phyloP scores from a whole-genome alignment of 148 eudicot genomes.

The Rhododendron kiyosumense region DNA sequence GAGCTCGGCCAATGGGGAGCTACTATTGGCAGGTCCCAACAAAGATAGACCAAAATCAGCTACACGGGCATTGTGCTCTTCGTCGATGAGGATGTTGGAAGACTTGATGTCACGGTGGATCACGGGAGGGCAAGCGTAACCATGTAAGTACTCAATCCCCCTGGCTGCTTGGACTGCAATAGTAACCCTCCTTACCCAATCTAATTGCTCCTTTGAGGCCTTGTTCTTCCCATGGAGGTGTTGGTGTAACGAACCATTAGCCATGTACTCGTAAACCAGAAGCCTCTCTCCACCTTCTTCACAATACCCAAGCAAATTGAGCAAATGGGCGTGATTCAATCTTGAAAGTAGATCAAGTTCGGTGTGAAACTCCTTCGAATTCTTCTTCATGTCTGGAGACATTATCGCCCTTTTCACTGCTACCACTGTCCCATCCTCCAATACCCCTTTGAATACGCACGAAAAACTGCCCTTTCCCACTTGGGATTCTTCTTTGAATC shows the following conservation, averaged over 20 bases:
- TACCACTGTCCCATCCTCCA: conserved; percentile 70
- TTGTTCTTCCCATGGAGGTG: conserved; percentile 77
- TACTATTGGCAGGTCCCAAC: conserved; percentile 78
- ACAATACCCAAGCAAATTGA: conserved; percentile 85
- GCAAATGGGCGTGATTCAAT: conserved; percentile 83
- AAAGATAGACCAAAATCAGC: conserved; percentile 91
- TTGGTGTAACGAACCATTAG: conserved; percentile 82
- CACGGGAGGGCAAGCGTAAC: conserved; percentile 97
- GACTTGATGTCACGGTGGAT: conserved; percentile 92
- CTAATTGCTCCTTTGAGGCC: conserved; percentile 53
- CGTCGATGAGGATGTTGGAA: conserved; percentile 87
- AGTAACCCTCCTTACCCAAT: conserved; percentile 89
- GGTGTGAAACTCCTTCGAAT: conserved; percentile 79
- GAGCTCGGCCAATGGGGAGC: conserved; percentile 86
- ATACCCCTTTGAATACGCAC: conserved; percentile 81
- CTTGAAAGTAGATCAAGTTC: conserved; percentile 83
- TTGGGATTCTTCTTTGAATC: conserved; percentile 73
- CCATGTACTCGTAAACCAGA: conserved; percentile 91
- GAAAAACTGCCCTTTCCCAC: conserved; percentile 97
- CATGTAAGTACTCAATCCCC: conserved; percentile 91
- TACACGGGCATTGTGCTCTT: conserved; percentile 92
- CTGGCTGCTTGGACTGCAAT: conserved; percentile 96
- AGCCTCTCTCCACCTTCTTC: conserved; percentile 92
- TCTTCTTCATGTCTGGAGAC: conserved; percentile 71
- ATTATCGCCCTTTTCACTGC: conserved; percentile 85